These are phyloP conservation scores for Penicillium sp. DNA, from an alignment of 2,329 filamentous ascomycete species.

Conservation along the genomic window DNA sequence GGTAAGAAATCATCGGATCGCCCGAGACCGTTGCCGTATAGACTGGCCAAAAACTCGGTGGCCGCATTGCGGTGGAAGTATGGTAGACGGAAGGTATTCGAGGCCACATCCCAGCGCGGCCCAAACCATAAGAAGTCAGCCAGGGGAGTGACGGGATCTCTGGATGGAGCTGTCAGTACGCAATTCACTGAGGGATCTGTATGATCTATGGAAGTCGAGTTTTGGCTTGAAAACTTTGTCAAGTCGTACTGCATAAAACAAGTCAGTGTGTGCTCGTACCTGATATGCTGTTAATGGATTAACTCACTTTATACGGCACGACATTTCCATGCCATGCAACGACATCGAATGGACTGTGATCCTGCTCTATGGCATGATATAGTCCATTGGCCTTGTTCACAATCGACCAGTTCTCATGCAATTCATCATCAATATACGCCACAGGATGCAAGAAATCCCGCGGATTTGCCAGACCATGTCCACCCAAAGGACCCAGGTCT, in stretches of 20 bases:
- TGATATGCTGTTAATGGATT: not conserved
- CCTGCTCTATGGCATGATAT: conserved; percentile 61
- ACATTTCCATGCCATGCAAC: conserved; percentile 70
- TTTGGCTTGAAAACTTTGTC: conserved; percentile 61
- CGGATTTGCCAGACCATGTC: conserved; percentile 65
- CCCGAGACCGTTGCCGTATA: conserved; percentile 36
- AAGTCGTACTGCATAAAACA: conserved; percentile 50
- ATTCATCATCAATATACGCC: conserved; percentile 58
- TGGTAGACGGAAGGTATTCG: conserved; percentile 71
- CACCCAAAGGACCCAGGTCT: conserved; percentile 65
- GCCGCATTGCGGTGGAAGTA: conserved; percentile 74
- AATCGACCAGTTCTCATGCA: conserved; percentile 56
- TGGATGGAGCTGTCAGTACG: conserved; percentile 52
- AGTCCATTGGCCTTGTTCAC: conserved; percentile 63
- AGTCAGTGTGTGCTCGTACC: not conserved
- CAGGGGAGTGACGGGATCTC: conserved; percentile 63
- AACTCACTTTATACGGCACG: conserved; percentile 56
- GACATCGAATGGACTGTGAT: conserved; percentile 67
- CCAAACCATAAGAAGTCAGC: conserved; percentile 76
- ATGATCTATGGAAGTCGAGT: conserved; percentile 64
- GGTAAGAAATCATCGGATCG: conserved; percentile 35
- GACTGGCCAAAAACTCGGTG: conserved; percentile 50
- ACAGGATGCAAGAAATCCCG: conserved; percentile 66
- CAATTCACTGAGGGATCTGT: conserved; percentile 69
- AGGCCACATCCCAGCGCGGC: conserved; percentile 70